These are phyloP conservation scores for Erodium trifolium DNA, from an alignment of 441 rosid species.

Conservation along the genomic window DNA sequence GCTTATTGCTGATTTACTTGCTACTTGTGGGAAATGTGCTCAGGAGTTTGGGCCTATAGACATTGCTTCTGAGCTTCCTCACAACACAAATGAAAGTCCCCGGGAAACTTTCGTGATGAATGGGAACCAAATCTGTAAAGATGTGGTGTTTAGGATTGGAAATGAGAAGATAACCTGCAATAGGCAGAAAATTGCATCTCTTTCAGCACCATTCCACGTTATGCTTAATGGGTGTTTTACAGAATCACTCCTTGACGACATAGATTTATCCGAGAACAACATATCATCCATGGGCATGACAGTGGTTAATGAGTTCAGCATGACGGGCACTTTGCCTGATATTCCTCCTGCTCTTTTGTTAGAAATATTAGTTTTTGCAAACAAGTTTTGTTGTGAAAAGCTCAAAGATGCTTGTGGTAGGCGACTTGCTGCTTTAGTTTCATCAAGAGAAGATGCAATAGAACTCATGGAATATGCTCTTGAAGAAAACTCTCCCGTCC, in stretches of 20 bases:
- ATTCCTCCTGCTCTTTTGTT: conserved; percentile 52
- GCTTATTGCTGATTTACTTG: conserved; percentile 70
- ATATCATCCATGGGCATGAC: conserved; percentile 66
- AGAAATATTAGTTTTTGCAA: conserved; percentile 77
- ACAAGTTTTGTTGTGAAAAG: conserved; percentile 81
- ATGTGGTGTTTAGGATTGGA: conserved; percentile 60
- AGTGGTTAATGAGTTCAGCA: conserved; percentile 60
- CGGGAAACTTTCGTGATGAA: conserved; percentile 29
- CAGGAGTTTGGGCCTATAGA: conserved; percentile 66
- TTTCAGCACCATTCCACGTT: conserved; percentile 79
- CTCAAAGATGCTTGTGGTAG: conserved; percentile 87
- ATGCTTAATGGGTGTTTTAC: conserved; percentile 90
- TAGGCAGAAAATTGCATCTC: conserved; percentile 66
- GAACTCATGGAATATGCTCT: conserved; percentile 89
- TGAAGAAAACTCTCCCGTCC: conserved; percentile 62
- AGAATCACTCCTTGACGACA: conserved; percentile 62
- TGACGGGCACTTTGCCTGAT: conserved; percentile 43
- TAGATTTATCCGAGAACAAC: conserved; percentile 80
- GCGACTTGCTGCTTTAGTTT: conserved; percentile 58
- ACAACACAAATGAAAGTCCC: conserved; percentile 26
- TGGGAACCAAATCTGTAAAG: conserved; percentile 27
- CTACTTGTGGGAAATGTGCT: conserved; percentile 64
- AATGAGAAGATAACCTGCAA: conserved; percentile 71
- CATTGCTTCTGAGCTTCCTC: conserved; percentile 46
- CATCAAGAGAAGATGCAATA: conserved; percentile 66